phyloP scores from a whole-genome alignment of 2,329 filamentous ascomycete species.

The Xylariales sp. region DNA sequence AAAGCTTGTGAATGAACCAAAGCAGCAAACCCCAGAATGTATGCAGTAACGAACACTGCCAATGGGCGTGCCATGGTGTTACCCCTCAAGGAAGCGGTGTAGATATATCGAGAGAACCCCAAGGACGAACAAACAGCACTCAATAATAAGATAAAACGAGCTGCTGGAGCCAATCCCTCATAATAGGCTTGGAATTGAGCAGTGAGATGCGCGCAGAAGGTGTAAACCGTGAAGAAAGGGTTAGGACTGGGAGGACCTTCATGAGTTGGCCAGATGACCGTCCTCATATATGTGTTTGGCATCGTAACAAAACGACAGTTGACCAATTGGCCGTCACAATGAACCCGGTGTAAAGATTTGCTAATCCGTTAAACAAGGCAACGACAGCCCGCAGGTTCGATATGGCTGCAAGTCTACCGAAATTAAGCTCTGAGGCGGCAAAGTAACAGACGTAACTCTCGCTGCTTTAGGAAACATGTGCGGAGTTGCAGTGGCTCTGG shows the following conservation, averaged over 20 bases:
- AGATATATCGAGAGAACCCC: conserved; percentile 3
- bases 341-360: no score
- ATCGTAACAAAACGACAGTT: no score
- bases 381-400: no score
- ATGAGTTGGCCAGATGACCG: not conserved
- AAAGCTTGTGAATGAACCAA: conserved; percentile 4
- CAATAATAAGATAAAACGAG: conserved; percentile 1
- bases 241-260: no score
- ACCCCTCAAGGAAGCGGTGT: not conserved
- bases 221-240: no score
- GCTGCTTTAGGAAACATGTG: conserved; percentile 2
- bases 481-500: conserved; percentile 4
- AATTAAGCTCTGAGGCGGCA: no score
- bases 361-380: no score
- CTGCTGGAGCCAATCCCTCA: conserved; percentile 3
- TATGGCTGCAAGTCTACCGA: no score
- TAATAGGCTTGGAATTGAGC: conserved; percentile 1
- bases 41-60: conserved; percentile 3
- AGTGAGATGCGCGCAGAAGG: no score
- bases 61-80: conserved; percentile 8
- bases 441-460: not conserved
- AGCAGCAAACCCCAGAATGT: conserved; percentile 6
- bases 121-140: conserved; percentile 2
- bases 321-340: no score
- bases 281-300: conserved; percentile 1